These are phyloP conservation scores for Pythium folliculosum DNA, from an alignment of 352 stramenopile species.

Conservation along the genomic window DNA sequence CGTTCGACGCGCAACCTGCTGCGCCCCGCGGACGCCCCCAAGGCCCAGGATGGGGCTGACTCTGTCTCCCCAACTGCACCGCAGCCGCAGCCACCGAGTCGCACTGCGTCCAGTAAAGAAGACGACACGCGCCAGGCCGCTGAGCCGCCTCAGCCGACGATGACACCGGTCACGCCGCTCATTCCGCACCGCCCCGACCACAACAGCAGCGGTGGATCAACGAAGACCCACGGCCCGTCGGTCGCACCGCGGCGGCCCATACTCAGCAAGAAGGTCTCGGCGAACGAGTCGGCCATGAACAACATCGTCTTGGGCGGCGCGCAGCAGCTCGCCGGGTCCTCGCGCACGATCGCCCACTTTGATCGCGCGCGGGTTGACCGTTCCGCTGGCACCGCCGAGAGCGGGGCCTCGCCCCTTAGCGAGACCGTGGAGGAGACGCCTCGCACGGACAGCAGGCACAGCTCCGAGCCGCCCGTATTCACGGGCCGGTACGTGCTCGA, in stretches of 20 bases:
- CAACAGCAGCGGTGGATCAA: background rate
- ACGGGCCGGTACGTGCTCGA: conserved; percentile 7
- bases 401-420: background rate
- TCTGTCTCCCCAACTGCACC: background rate
- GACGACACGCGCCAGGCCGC: background rate
- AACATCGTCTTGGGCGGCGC: background rate
- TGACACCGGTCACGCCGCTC: background rate
- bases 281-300: background rate
- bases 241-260: conserved; percentile 2
- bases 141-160: background rate
- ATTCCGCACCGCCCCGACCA: conserved; percentile 9
- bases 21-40: background rate
- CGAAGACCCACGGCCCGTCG: background rate
- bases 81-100: no score
- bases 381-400: background rate
- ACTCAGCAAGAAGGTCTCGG: conserved; percentile 19
- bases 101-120: background rate
- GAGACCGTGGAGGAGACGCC: background rate
- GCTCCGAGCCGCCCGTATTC: background rate
- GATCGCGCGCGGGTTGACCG: conserved; percentile 13
- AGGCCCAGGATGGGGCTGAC: background rate
- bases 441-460: background rate
- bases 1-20: conserved; percentile 8
- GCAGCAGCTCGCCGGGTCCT: background rate
- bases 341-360: conserved; percentile 19